phyloP scores from a whole-genome alignment of 352 stramenopile genomes.

The Globisporangium acanthophoron region DNA sequence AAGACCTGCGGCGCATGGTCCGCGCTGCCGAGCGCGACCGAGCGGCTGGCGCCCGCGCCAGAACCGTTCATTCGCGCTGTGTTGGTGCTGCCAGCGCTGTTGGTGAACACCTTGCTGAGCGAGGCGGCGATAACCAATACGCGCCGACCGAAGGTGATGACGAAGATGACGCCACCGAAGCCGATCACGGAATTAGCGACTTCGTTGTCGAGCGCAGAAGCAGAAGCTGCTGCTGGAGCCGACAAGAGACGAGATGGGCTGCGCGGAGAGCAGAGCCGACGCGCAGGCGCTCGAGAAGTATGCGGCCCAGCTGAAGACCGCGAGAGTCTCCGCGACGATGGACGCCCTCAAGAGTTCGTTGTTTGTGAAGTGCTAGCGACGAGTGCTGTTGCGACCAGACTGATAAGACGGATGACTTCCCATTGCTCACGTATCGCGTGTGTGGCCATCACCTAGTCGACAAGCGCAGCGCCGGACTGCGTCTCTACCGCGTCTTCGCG shows the following conservation, averaged over 20 bases:
- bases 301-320: constrained; percentile 31
- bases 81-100: neutral
- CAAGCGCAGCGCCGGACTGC: constrained; percentile 24
- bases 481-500: constrained; percentile 41
- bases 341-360: constrained; percentile 26
- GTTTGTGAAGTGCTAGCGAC: neutral
- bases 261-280: constrained; percentile 32
- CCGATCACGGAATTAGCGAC: no score
- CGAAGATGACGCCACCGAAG: no score
- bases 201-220: no score
- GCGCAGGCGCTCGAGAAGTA: constrained; percentile 27
- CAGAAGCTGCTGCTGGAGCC: neutral
- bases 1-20: constrained; percentile 19
- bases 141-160: no score
- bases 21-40: constrained; percentile 19
- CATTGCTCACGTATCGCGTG: neutral
- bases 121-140: neutral
- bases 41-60: constrained; percentile 10
- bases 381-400: no score
- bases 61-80: neutral
- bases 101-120: neutral
- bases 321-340: constrained; percentile 26
- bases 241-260: constrained; percentile 21
- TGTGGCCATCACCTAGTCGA: constrained; percentile 22
- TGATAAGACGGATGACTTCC: no score